Base-by-base conservation (phyloP, 2,329 filamentous ascomycete genomes). In the Plenodomus tracheiphilus region DNA sequence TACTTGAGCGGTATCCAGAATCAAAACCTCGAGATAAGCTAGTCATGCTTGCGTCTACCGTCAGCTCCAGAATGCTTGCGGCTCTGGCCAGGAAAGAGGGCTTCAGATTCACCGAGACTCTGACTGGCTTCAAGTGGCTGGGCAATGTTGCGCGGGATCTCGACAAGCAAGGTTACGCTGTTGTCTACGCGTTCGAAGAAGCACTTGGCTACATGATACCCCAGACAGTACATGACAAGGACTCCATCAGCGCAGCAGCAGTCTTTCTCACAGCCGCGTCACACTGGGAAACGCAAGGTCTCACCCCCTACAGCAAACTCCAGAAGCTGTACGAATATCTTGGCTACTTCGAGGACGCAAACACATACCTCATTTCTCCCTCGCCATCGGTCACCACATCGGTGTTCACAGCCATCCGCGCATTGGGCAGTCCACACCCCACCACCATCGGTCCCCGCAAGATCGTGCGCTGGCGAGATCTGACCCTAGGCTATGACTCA, bases 101-200 rank as follows among this genome's bases (percentile, higher is more conserved):
- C 2, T 81, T 85, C 53, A 72, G 79, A 42, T 85, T 82, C 61
- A 74, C 77, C 49, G 84, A 86, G 59, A 85, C 84, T 0, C 69
- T 87, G 22, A 87, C 84, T 0, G 84, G 84, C 1, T 87, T 87
- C 73, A 87, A 87, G 65, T 87, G 84, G 84, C 79, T 87, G 53
- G 84, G 83, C 2, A 86, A 85, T 53, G 75, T 80, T 39, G 81
- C 82, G 1, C 76, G 78, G 16, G 71, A 78, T n/a, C 74, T 85
- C 2, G 72, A 62, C 2, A 54, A 47, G n/a, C 39, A 65, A 35
- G 81, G 79, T 19, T 81, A 80, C 56, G 71, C 77, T 18, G 77
- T 81, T 1, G 72, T 77, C 0, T 86, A 80, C 59, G 83, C 83
- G 1, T 87, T 83, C 56, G 84, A 87, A 67, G 84, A 87, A 69